Conservation (phyloP, 768 basidiomycete species). For the Tubosaeta brunneosetosa region DNA sequence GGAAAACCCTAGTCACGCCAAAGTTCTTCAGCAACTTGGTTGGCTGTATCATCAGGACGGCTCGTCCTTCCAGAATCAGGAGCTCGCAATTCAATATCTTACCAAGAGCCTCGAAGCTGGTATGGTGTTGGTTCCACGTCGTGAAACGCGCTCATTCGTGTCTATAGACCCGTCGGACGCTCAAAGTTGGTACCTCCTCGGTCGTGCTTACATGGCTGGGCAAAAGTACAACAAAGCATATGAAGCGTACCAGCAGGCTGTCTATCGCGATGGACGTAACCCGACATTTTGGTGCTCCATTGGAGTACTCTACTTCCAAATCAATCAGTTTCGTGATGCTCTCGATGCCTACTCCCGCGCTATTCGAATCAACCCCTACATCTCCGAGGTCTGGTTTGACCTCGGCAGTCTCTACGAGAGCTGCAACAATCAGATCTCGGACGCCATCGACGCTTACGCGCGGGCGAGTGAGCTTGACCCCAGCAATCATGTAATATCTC, state of each 20-base stretch:
- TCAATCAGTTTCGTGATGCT: slow-evolving; percentile 98
- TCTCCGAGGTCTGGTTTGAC: slow-evolving; percentile 79
- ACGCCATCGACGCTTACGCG: slow-evolving; percentile 97
- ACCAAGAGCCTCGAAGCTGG: slow-evolving; percentile 95
- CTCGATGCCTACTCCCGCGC: slow-evolving; percentile 98
- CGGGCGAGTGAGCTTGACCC: slow-evolving; percentile 94
- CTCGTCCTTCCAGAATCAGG: slow-evolving; percentile 93
- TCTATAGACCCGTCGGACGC: slow-evolving; percentile 85
- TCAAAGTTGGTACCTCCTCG: slow-evolving; percentile 98
- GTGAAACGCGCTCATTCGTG: not conserved
- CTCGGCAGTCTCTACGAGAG: slow-evolving; percentile 95
- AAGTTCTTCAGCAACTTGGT: slow-evolving; percentile 95
- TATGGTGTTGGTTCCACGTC: slow-evolving; percentile 33
- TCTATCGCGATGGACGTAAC: slow-evolving; percentile 97
- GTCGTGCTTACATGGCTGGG: slow-evolving; percentile 97
- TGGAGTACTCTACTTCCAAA: slow-evolving; percentile 98
- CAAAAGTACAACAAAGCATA: slow-evolving; percentile 99
- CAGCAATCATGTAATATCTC: slow-evolving; percentile 72
- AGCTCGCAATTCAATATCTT: slow-evolving; percentile 87
- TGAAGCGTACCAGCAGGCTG: slow-evolving; percentile 98
- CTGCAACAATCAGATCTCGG: slow-evolving; percentile 98
- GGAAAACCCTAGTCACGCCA: slow-evolving; percentile 92
- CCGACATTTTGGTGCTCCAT: slow-evolving; percentile 99
- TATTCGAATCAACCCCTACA: slow-evolving; percentile 98
- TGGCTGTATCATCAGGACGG: slow-evolving; percentile 97